Base-by-base conservation (phyloP, 306 rosid genomes). In the Acacia melanoxylon region DNA sequence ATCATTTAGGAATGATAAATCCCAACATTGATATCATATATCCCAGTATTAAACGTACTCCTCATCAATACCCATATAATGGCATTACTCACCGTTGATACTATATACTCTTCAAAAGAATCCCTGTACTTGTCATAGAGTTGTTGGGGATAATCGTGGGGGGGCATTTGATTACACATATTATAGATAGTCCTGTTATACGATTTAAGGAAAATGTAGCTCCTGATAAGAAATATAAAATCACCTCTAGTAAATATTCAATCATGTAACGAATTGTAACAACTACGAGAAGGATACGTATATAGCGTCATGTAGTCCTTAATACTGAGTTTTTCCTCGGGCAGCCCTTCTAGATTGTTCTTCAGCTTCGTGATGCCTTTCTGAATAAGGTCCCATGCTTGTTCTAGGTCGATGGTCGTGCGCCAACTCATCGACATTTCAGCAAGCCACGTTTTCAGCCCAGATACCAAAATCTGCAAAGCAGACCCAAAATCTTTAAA, bases 151-250 rank as follows among this genome's bases (percentile, higher is more conserved):
- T 85, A 87, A 56, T 87, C 90, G 48, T 79, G 83, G 0, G 90
- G 88, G n/a, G 88, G 86, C 83, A 85, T 85, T 20, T 87, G 90
- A 4, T 88, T 87, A 44, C 90, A 87, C 90, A 87, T 87, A 73
- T 85, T 82, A 35, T 85, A 87, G 75, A 87, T 82, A 15, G 90
- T 87, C 75, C 90, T 87, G 83, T 77, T 70, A 67, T 65, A 72
- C 0, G 22, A 71, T 46, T 76, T 41, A 87, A 80, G 83, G 83
- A 76, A 80, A 56, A 37, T 46, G 8, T 49, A 48, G 42, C 10
- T 2, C 16, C 6, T n/a, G 40, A 17, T 16, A 40, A 14, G 17
- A 33, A 33, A n/a, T 62, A 54, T 19, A 37, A 5, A 49, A 48
- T 68, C 61, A 51, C 24, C 14, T 40, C 37, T 13, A n/a, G 37